phyloP scores from a whole-genome alignment of 2,329 filamentous ascomycete genomes.

The Sarocladium brachiariae region DNA sequence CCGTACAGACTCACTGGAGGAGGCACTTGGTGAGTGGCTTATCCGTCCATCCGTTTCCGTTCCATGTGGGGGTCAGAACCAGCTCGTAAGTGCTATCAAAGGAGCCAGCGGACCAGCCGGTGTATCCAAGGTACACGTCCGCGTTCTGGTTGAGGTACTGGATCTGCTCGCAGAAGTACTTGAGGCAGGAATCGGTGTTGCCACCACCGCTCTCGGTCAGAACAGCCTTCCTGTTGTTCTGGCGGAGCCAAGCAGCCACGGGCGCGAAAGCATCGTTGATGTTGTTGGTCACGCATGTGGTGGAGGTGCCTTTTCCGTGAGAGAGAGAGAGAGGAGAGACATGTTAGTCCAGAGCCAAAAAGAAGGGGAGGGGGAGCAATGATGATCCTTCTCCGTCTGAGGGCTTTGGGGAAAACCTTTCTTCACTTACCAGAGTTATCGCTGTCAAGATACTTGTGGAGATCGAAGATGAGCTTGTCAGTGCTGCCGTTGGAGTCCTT shows the following conservation, averaged over 20 bases:
- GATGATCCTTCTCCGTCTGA: too few relatives aligned
- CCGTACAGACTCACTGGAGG: neutral
- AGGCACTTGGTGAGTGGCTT: conserved; percentile 31
- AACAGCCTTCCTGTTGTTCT: conserved; percentile 40
- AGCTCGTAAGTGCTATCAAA: conserved; percentile 35
- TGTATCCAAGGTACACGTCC: conserved; percentile 40
- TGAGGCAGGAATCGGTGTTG: conserved; percentile 33
- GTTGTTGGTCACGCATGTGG: conserved; percentile 47
- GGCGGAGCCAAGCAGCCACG: conserved; percentile 39
- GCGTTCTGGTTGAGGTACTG: conserved; percentile 37
- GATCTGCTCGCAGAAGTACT: conserved; percentile 39
- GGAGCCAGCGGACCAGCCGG: conserved; percentile 39
- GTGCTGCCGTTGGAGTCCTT: conserved; percentile 53
- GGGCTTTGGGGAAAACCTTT: too few relatives aligned
- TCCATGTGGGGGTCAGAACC: conserved; percentile 31
- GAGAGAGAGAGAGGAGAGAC: too few relatives aligned
- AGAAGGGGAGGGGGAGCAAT: too few relatives aligned
- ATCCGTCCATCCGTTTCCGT: conserved; percentile 23
- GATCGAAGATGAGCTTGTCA: conserved; percentile 49
- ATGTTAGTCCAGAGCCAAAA: too few relatives aligned
- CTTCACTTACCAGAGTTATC: conserved; percentile 33
- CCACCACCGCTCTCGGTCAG: conserved; percentile 48
- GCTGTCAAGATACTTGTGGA: conserved; percentile 55
- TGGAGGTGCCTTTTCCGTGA: conserved; percentile 37
- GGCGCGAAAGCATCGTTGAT: conserved; percentile 37